These are phyloP conservation scores for Populus davidiana DNA, from an alignment of 345 rosid species.

Conservation along the genomic window DNA sequence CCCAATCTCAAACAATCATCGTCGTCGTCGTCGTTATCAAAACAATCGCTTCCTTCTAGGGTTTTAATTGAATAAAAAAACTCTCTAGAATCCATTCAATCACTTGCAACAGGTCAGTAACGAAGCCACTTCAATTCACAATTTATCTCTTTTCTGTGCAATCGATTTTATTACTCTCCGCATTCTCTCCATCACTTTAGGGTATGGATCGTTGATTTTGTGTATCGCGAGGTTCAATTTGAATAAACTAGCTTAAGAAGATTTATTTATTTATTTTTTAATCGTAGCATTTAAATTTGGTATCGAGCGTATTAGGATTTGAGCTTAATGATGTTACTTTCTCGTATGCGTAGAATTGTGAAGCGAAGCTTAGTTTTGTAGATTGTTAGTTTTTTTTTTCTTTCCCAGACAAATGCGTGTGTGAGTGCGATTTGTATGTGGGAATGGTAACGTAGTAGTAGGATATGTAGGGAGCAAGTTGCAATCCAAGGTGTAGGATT, in stretches of 20 bases:
- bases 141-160: not conserved
- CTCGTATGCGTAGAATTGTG: not conserved
- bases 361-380: not conserved
- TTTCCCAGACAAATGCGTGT: no score
- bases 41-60: not conserved
- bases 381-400: not conserved
- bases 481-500: not conserved
- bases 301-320: not conserved
- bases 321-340: not conserved
- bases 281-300: not conserved
- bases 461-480: no score
- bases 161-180: not conserved
- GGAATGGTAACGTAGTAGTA: no score
- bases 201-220: slow-evolving; percentile 13
- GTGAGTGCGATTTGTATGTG: no score
- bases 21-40: not conserved
- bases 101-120: not conserved
- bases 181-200: not conserved
- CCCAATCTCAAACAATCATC: not conserved
- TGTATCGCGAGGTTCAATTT: not conserved
- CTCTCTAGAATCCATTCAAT: not conserved
- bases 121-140: not conserved
- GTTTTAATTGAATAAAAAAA: not conserved
- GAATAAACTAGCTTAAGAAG: not conserved
- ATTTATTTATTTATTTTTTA: not conserved